Percentiles rank a stretch among this genome's conserved stretches.
Conservation (phyloP, 2,329 filamentous ascomycete species). For the Clarireedia sp. region DNA sequence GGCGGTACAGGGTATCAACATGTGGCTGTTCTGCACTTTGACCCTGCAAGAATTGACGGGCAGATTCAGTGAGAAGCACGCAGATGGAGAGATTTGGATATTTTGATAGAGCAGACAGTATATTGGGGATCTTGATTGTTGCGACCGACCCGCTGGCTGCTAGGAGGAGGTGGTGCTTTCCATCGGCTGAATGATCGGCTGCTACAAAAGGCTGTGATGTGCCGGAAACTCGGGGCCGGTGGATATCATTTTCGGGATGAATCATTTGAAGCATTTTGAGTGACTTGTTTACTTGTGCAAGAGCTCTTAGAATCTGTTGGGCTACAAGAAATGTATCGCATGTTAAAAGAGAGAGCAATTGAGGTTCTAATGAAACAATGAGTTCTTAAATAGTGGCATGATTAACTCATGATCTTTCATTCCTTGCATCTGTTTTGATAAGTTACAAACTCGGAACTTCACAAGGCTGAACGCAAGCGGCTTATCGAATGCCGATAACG, state of each 20-base stretch:
- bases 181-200: conserved; percentile 35
- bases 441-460: not conserved
- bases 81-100: conserved; percentile 62
- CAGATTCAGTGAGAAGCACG: conserved; percentile 70
- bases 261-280: conserved; percentile 18
- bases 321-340: too few relatives aligned
- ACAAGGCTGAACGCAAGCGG: not conserved
- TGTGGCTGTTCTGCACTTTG: conserved; percentile 72
- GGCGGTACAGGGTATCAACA: conserved; percentile 46
- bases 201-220: conserved; percentile 18
- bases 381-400: not conserved
- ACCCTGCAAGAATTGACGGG: conserved; percentile 66
- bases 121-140: conserved; percentile 72
- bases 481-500: not conserved
- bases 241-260: conserved; percentile 11
- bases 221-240: conserved; percentile 5
- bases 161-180: conserved; percentile 54
- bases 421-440: not conserved
- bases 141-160: conserved; percentile 71
- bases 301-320: too few relatives aligned
- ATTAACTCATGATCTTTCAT: not conserved
- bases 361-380: too few relatives aligned
- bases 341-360: too few relatives aligned
- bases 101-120: conserved; percentile 50
- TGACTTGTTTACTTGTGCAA: not conserved